Conservation (phyloP, 1,284 basidiomycete genomes). For the Irpex sp. region DNA sequence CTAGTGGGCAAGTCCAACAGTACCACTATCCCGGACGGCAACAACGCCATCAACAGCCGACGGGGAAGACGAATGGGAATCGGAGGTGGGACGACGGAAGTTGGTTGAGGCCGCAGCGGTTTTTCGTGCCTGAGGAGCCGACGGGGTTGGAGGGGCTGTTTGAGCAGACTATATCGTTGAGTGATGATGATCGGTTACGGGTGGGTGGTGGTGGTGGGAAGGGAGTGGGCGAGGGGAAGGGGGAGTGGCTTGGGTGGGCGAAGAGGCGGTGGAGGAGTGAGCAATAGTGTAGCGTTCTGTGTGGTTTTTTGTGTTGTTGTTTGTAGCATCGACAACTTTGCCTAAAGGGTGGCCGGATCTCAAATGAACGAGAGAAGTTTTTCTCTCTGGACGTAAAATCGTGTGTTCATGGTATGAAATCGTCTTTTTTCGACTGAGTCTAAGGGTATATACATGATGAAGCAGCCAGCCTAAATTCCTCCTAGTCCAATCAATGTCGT, state of each 20-base stretch:
- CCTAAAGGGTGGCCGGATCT: too few relatives aligned
- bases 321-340: too few relatives aligned
- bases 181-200: slow-evolving; percentile 18
- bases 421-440: not conserved
- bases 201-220: not conserved
- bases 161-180: slow-evolving; percentile 46
- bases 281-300: not conserved
- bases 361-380: too few relatives aligned
- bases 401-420: too few relatives aligned
- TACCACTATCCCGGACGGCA: slow-evolving; percentile 1
- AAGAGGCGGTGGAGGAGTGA: not conserved
- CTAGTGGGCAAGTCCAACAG: not conserved
- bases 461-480: not conserved
- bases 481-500: not conserved
- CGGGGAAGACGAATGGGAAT: not conserved
- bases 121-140: slow-evolving; percentile 72
- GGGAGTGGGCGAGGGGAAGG: not conserved
- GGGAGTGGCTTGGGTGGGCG: not conserved
- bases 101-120: slow-evolving; percentile 57
- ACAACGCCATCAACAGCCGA: slow-evolving; percentile 28
- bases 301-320: not conserved
- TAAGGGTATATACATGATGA: not conserved
- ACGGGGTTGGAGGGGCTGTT: slow-evolving; percentile 77
- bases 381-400: too few relatives aligned
- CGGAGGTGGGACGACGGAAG: not conserved